Evolutionary conservation across 2,329 filamentous ascomycete genomes (phyloP).

Genomic region (Metarhizium album): DNA sequence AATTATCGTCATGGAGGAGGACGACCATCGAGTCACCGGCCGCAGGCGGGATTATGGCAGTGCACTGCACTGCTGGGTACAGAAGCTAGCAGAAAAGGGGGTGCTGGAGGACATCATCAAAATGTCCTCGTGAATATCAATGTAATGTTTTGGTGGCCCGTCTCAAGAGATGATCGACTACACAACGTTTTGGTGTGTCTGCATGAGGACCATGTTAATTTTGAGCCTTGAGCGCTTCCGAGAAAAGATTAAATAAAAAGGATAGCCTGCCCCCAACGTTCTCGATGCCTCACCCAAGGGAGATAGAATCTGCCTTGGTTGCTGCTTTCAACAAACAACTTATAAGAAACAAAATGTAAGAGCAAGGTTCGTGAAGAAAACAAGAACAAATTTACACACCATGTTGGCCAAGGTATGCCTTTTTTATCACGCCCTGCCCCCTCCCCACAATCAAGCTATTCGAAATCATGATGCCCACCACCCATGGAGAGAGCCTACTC

Average conservation of each 20-base stretch:
- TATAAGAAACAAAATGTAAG: background rate
- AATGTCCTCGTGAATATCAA: slow-evolving; percentile 8
- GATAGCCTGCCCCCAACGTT: background rate
- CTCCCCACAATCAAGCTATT: no score
- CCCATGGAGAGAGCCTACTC: background rate
- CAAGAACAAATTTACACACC: background rate
- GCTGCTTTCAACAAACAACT: background rate
- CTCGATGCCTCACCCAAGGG: no score
- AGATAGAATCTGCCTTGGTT: background rate
- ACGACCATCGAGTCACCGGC: slow-evolving; percentile 40
- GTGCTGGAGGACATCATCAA: slow-evolving; percentile 36
- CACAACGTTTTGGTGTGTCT: background rate
- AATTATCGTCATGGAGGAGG: slow-evolving; percentile 30
- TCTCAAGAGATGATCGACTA: background rate
- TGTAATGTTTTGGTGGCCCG: no score
- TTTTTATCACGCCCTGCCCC: background rate
- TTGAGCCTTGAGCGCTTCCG: background rate
- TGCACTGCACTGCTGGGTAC: slow-evolving; percentile 58
- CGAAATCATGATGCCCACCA: background rate
- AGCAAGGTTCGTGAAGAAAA: background rate
- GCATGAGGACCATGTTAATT: background rate
- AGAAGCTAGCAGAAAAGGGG: slow-evolving; percentile 56
- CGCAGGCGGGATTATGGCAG: slow-evolving; percentile 59
- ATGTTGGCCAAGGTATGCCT: background rate
- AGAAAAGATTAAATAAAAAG: background rate